Percentiles rank a stretch among this genome's conserved stretches.
Evolutionary conservation across 2,329 filamentous ascomycete genomes (phyloP).

Genomic region (Cucurbitaria berberidis): DNA sequence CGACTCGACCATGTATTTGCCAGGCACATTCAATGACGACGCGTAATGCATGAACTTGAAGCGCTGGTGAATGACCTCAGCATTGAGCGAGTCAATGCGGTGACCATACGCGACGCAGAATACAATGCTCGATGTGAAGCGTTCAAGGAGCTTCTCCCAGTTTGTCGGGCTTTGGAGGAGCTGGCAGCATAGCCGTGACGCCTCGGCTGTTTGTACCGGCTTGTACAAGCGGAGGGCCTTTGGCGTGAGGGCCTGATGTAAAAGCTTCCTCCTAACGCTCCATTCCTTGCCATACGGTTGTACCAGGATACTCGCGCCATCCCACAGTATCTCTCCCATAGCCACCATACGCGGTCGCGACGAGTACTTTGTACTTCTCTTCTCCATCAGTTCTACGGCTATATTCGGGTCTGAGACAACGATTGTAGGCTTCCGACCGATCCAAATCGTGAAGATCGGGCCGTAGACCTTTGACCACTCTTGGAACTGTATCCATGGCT

Average conservation of each 20-base stretch:
- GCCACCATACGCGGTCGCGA: slow-evolving; percentile 54
- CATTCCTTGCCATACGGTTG: slow-evolving; percentile 58
- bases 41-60: slow-evolving; percentile 58
- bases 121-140: slow-evolving; percentile 58
- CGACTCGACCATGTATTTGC: slow-evolving; percentile 55
- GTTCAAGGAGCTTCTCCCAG: slow-evolving; percentile 57
- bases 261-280: slow-evolving; percentile 49
- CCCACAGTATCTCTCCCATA: slow-evolving; percentile 55
- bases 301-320: slow-evolving; percentile 54
- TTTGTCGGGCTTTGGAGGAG: slow-evolving; percentile 49
- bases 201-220: slow-evolving; percentile 58
- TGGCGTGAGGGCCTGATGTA: slow-evolving; percentile 53
- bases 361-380: slow-evolving; percentile 54
- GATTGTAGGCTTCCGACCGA: slow-evolving; percentile 54
- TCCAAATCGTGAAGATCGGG: slow-evolving; percentile 58
- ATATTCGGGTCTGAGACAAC: slow-evolving; percentile 54
- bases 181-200: slow-evolving; percentile 52
- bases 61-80: slow-evolving; percentile 55
- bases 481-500: slow-evolving; percentile 49
- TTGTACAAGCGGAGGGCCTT: slow-evolving; percentile 55
- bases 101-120: slow-evolving; percentile 60
- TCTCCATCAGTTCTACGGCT: slow-evolving; percentile 55
- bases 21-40: slow-evolving; percentile 56
- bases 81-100: slow-evolving; percentile 56
- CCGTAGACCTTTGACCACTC: slow-evolving; percentile 55